Base-by-base conservation (phyloP, 305 asterid species). In the Coffea humblotiana region DNA sequence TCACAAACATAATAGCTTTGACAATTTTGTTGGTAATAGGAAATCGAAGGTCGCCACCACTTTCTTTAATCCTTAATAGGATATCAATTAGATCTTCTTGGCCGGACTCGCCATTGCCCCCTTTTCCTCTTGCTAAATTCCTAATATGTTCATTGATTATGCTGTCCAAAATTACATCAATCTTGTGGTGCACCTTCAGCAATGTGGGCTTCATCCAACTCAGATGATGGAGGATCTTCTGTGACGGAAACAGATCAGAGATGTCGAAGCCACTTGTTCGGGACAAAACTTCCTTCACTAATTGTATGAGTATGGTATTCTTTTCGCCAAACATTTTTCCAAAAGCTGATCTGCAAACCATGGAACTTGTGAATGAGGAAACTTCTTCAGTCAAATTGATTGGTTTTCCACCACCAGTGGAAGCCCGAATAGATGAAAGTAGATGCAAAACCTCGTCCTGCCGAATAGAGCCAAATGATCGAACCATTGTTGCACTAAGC, bases 331-430 rank as follows among this genome's bases (percentile, higher is more conserved):
- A 45, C 19, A 19, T 45, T 32, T 47, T 79, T 1, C 82, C 82
- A 48, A 72, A 79, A 43, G 73, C 78, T 32, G 78, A 66, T 8
- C 78, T 79, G 27, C 72, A 25, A 11, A 69, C 58, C 69, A 79
- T n/a, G 14, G 63, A 43, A 47, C 72, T 64, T 8, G 79, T 45
- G 27, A n/a, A 76, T 43, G 11, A 64, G 40, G 9, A 60, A 4
- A 76, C 15, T 48, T 45, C 45, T n/a, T 76, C 63, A 4, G 72
- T 13, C 10, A 76, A 47, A 67, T 76, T 47, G 6, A 64, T 27
- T 37, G 71, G 25, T 64, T 65, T 19, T 21, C 45, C 73, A 27
- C 8, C 18, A 14, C 40, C 12, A 19, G 18, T 23, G 13, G 12
- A 19, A 15, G 58, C 58, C 58, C 16, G 19, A 35, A 80, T 65